Conservation (phyloP, 306 rosid species). For the Cercis canadensis region DNA sequence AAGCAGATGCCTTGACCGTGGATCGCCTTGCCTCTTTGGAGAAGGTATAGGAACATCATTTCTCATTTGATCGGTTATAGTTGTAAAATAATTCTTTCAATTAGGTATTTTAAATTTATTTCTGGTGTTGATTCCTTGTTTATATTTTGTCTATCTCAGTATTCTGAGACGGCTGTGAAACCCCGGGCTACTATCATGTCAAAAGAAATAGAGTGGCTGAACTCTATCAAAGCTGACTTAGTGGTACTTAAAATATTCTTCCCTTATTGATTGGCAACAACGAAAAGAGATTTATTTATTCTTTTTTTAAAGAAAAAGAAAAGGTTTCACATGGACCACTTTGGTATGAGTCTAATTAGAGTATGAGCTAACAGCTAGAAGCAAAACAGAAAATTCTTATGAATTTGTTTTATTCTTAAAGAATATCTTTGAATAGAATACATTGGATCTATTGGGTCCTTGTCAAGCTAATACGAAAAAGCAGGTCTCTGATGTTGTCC, state of each 20-base stretch:
- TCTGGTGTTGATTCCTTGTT: slow-evolving; percentile 6
- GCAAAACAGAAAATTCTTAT: slow-evolving; percentile 4
- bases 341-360: background rate
- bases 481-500: slow-evolving; percentile 96
- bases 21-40: slow-evolving; percentile 97
- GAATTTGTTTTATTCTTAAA: slow-evolving; percentile 19
- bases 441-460: slow-evolving; percentile 19
- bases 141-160: slow-evolving; percentile 51
- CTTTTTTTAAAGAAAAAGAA: background rate
- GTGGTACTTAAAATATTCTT: slow-evolving; percentile 64
- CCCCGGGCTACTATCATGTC: slow-evolving; percentile 79
- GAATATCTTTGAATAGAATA: slow-evolving; percentile 14
- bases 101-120: background rate
- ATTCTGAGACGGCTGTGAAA: slow-evolving; percentile 87
- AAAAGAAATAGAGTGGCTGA: slow-evolving; percentile 81
- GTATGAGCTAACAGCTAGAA: background rate
- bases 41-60: slow-evolving; percentile 58
- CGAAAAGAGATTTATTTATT: background rate
- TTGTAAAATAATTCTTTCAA: background rate
- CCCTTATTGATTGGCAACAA: slow-evolving; percentile 8
- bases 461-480: slow-evolving; percentile 33
- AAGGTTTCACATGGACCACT: background rate
- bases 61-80: slow-evolving; percentile 14
- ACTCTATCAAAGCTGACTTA: slow-evolving; percentile 87
- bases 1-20: slow-evolving; percentile 94